These are phyloP conservation scores for Leccinellum luteum DNA, from an alignment of 768 basidiomycete species.

Conservation along the genomic window DNA sequence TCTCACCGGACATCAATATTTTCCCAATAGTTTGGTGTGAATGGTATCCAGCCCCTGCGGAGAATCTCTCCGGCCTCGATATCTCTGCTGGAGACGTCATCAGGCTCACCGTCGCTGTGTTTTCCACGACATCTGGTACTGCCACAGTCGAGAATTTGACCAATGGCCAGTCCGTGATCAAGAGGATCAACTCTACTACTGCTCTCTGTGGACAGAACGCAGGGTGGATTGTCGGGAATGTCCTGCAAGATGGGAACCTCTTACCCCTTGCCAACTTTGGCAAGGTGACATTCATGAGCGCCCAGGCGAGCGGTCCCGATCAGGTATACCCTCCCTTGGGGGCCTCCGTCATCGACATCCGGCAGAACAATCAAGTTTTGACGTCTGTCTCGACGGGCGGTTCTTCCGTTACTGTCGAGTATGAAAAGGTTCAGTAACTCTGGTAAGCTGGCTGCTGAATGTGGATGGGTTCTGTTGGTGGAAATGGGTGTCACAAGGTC, in stretches of 20 bases:
- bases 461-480: not conserved
- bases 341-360: not conserved
- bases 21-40: constrained; percentile 8
- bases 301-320: not conserved
- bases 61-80: not conserved
- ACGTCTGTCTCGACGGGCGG: not conserved
- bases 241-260: not conserved
- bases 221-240: constrained; percentile 13
- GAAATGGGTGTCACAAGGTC: not conserved
- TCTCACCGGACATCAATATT: not conserved
- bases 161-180: not conserved
- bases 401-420: not conserved
- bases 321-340: not conserved
- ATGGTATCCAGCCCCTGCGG: not conserved
- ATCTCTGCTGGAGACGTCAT: constrained; percentile 5
- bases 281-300: constrained; percentile 4
- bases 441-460: not conserved
- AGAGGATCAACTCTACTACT: not conserved
- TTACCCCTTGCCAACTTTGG: constrained; percentile 4
- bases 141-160: constrained; percentile 9
- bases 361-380: not conserved
- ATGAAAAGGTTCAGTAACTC: not conserved
- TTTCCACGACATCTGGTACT: not conserved
- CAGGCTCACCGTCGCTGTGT: not conserved
- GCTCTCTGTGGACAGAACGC: constrained; percentile 3